Conservation (phyloP, 805 yeast species). For the Ogataea pilisensis region DNA sequence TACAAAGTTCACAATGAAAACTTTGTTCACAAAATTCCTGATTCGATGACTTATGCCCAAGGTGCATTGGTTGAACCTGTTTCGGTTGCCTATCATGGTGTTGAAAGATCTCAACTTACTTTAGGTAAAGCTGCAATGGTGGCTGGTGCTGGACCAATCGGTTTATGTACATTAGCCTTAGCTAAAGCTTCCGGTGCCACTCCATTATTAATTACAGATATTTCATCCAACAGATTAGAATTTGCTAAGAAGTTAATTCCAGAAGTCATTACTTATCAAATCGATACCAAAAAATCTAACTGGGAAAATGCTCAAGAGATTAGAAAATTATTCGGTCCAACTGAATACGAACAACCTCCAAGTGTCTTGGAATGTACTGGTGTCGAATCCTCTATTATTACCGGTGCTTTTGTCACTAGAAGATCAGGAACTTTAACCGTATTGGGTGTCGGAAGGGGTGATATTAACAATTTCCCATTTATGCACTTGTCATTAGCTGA, state of each 20-base stretch:
- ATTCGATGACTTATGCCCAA: constrained; percentile 42
- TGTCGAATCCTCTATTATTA: constrained; percentile 42
- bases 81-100: constrained; percentile 49
- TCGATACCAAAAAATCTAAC: constrained; percentile 29
- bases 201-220: constrained; percentile 49
- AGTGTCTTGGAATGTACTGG: constrained; percentile 54
- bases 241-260: constrained; percentile 47
- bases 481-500: constrained; percentile 52
- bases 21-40: constrained; percentile 37
- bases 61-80: constrained; percentile 57
- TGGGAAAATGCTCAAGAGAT: constrained; percentile 38
- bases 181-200: constrained; percentile 52
- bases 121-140: constrained; percentile 47
- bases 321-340: constrained; percentile 33
- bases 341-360: constrained; percentile 37
- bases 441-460: constrained; percentile 49
- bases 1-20: constrained; percentile 30
- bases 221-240: constrained; percentile 39
- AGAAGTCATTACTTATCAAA: constrained; percentile 40
- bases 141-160: constrained; percentile 61
- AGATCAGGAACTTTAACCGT: constrained; percentile 45
- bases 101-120: constrained; percentile 41
- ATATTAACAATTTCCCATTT: constrained; percentile 46
- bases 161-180: constrained; percentile 42
- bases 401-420: constrained; percentile 43